phyloP scores from a whole-genome alignment of 2,329 filamentous ascomycete species.

The Claviceps sp. region DNA sequence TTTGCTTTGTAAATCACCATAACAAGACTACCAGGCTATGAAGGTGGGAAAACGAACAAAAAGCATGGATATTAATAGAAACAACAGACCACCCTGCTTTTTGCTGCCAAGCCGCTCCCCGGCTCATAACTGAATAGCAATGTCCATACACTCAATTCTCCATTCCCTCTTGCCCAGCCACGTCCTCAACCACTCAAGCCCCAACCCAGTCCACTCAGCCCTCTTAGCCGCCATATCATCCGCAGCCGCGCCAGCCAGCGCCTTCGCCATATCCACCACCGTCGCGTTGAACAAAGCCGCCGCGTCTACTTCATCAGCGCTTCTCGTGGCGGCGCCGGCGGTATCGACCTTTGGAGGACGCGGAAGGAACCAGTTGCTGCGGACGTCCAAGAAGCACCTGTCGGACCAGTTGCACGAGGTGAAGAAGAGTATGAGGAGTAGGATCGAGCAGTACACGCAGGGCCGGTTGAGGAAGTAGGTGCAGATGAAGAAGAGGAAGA shows the following conservation, averaged over 20 bases:
- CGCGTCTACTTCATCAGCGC: constrained; percentile 14
- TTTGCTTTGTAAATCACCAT: too few relatives aligned
- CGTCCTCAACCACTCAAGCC: constrained; percentile 75
- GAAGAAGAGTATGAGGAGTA: constrained; percentile 87
- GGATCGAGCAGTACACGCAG: constrained; percentile 93
- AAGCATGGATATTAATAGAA: background rate
- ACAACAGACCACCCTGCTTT: background rate
- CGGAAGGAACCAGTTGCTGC: constrained; percentile 87
- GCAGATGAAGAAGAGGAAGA: constrained; percentile 78
- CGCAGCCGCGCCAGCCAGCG: constrained; percentile 52
- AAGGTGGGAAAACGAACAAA: too few relatives aligned
- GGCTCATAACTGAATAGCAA: constrained; percentile 55
- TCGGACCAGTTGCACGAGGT: constrained; percentile 85
- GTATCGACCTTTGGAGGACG: constrained; percentile 32
- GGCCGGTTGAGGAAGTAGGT: constrained; percentile 95
- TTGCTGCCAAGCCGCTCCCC: too few relatives aligned
- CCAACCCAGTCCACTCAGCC: constrained; percentile 61
- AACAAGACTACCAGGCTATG: too few relatives aligned
- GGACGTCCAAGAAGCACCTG: constrained; percentile 85
- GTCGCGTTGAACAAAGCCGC: constrained; percentile 29
- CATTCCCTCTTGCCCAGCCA: constrained; percentile 74
- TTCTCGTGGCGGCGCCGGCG: constrained; percentile 7
- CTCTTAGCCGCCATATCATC: constrained; percentile 43
- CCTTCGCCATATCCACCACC: constrained; percentile 40
- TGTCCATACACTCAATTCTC: constrained; percentile 81